Percentiles rank a stretch among this genome's conserved stretches.
Evolutionary conservation across 2,329 filamentous ascomycete genomes (phyloP).

Genomic region (Neodidymelliopsis sp.): DNA sequence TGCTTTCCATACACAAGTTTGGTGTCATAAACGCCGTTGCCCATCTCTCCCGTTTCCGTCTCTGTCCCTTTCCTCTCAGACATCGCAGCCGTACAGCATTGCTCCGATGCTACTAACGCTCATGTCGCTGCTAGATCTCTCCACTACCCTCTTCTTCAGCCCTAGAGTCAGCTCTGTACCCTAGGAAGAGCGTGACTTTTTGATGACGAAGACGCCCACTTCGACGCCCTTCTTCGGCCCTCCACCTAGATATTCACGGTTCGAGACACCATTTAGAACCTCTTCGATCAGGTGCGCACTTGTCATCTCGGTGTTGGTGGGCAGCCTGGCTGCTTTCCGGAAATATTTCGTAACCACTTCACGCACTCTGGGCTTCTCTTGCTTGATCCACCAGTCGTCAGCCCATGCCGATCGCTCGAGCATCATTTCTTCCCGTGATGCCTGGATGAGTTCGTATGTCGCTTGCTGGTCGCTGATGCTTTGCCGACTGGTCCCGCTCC

Average conservation of each 20-base stretch:
- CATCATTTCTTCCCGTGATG: slow-evolving; percentile 59
- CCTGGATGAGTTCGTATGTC: slow-evolving; percentile 57
- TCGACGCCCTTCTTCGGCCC: slow-evolving; percentile 55
- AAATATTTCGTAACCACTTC: slow-evolving; percentile 57
- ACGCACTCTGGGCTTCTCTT: slow-evolving; percentile 67
- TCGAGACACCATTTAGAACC: slow-evolving; percentile 65
- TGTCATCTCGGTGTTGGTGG: slow-evolving; percentile 56
- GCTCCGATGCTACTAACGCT: background rate
- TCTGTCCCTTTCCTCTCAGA: background rate
- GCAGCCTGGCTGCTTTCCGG: slow-evolving; percentile 53
- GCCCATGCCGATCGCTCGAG: slow-evolving; percentile 65
- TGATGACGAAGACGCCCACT: slow-evolving; percentile 57
- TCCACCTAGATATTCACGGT: slow-evolving; percentile 56
- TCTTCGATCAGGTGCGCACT: slow-evolving; percentile 65
- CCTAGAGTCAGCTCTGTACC: slow-evolving; percentile 5
- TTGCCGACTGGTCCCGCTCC: slow-evolving; percentile 41
- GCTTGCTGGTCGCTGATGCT: slow-evolving; percentile 39
- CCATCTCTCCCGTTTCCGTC: too few species aligned
- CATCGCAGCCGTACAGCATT: background rate
- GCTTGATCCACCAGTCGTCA: slow-evolving; percentile 68
- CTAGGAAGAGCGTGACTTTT: slow-evolving; percentile 30
- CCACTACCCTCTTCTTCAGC: background rate
- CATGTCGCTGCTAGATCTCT: background rate
- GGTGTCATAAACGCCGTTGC: slow-evolving; percentile 13
- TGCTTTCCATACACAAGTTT: slow-evolving; percentile 15